phyloP scores from a whole-genome alignment of 495 filamentous ascomycete genomes.

The Xylaria scruposa region DNA sequence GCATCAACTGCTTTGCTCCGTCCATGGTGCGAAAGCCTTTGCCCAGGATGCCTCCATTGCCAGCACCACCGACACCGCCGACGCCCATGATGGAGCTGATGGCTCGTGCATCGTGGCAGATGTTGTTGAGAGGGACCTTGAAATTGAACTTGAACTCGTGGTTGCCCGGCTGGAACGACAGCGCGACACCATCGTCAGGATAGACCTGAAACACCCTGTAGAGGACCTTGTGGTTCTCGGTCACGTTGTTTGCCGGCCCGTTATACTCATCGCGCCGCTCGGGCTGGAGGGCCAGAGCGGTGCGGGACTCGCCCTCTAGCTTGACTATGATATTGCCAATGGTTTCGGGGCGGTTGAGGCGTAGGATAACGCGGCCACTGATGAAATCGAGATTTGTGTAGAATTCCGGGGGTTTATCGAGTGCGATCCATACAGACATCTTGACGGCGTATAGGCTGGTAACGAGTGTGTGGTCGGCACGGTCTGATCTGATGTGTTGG shows the following conservation, averaged over 20 bases:
- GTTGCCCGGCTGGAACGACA: conserved; percentile 73
- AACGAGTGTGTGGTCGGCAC: neutral
- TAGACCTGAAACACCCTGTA: conserved; percentile 82
- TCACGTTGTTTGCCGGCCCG: conserved; percentile 43
- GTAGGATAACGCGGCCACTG: conserved; percentile 67
- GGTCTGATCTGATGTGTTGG: neutral
- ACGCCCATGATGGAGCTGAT: conserved; percentile 55
- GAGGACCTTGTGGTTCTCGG: conserved; percentile 65
- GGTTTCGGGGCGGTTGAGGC: conserved; percentile 66
- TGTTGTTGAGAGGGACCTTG: conserved; percentile 94
- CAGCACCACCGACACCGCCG: conserved; percentile 45
- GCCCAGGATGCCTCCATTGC: conserved; percentile 44
- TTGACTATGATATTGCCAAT: conserved; percentile 87
- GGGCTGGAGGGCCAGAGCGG: conserved; percentile 53
- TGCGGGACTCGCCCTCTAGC: conserved; percentile 87
- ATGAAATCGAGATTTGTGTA: conserved; percentile 92
- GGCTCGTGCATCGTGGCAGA: conserved; percentile 65
- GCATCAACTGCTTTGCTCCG: conserved; percentile 57
- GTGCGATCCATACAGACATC: conserved; percentile 80
- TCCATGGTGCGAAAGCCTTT: conserved; percentile 58
- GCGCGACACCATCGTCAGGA: conserved; percentile 65
- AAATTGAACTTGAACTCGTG: conserved; percentile 92
- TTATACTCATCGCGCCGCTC: conserved; percentile 31
- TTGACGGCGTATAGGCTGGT: conserved; percentile 26
- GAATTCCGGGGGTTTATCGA: conserved; percentile 75